Conservation (phyloP, 495 filamentous ascomycete genomes). For the Hypoxylon fuscum region DNA sequence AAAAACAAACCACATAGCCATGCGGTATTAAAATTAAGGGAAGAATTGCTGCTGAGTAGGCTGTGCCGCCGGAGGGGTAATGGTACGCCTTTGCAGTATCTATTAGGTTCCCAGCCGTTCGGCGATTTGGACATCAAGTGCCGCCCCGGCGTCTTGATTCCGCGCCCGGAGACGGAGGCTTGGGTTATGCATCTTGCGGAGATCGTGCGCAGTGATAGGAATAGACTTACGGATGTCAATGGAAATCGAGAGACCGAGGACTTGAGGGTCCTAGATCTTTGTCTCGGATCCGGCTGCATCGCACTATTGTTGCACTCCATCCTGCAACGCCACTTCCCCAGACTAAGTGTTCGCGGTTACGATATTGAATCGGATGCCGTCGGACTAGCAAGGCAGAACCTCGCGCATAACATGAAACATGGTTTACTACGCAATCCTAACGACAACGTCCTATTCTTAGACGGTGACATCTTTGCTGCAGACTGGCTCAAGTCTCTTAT, state of each 20-base stretch:
- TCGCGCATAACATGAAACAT: constrained; percentile 57
- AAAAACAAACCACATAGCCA: neutral
- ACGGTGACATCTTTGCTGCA: constrained; percentile 63
- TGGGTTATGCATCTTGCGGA: constrained; percentile 67
- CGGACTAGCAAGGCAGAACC: constrained; percentile 68
- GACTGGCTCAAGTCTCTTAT: constrained; percentile 21
- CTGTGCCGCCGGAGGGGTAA: constrained; percentile 66
- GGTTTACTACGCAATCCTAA: neutral
- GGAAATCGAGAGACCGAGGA: neutral
- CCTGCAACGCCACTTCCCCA: constrained; percentile 47
- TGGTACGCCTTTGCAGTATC: constrained; percentile 86
- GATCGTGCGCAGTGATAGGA: constrained; percentile 44
- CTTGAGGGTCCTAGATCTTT: constrained; percentile 81
- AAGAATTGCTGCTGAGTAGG: constrained; percentile 20
- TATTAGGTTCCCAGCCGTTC: constrained; percentile 89
- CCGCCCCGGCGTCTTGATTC: constrained; percentile 80
- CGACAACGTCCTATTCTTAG: constrained; percentile 56
- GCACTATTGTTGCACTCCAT: constrained; percentile 72
- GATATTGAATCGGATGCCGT: constrained; percentile 72
- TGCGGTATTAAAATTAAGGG: neutral
- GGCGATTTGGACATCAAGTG: constrained; percentile 83
- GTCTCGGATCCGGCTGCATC: constrained; percentile 92
- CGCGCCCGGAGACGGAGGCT: constrained; percentile 81
- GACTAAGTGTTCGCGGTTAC: constrained; percentile 53
- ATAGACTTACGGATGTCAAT: neutral